phyloP scores from a whole-genome alignment of 257 asterid species.

The Solanum etuberosum region DNA sequence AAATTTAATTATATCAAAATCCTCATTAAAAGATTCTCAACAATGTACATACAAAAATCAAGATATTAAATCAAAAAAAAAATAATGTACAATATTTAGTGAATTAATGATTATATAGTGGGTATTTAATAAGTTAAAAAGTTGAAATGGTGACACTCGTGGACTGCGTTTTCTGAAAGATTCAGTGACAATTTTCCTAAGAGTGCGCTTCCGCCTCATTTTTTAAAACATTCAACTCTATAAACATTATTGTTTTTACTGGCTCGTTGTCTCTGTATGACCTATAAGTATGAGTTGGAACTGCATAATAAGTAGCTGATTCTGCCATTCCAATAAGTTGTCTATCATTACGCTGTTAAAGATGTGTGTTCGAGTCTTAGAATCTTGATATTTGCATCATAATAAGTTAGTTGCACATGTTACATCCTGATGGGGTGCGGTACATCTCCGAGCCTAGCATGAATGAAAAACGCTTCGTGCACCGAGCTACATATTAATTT shows the following conservation, averaged over 20 bases:
- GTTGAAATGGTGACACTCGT: neutral
- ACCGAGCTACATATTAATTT: no score
- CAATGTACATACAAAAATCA: neutral
- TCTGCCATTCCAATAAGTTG: fast-evolving
- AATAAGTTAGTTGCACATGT: no score
- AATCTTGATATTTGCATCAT: no score
- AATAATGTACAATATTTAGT: neutral
- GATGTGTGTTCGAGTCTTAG: no score
- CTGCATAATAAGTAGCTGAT: fast-evolving
- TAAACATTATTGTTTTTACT: neutral
- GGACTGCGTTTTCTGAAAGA: neutral
- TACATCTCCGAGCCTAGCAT: no score
- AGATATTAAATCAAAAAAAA: neutral
- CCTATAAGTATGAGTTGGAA: neutral
- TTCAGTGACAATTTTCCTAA: neutral
- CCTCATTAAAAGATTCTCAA: neutral
- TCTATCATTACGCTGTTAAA: neutral
- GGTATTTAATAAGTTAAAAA: neutral
- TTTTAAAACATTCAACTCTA: neutral
- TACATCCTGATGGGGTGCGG: neutral
- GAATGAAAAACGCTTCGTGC: fast-evolving
- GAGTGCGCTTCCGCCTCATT: neutral
- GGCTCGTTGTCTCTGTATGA: neutral
- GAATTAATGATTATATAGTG: neutral
- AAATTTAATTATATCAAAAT: neutral